Conservation (phyloP, 768 basidiomycete species). For the Termitomyces sp. region DNA sequence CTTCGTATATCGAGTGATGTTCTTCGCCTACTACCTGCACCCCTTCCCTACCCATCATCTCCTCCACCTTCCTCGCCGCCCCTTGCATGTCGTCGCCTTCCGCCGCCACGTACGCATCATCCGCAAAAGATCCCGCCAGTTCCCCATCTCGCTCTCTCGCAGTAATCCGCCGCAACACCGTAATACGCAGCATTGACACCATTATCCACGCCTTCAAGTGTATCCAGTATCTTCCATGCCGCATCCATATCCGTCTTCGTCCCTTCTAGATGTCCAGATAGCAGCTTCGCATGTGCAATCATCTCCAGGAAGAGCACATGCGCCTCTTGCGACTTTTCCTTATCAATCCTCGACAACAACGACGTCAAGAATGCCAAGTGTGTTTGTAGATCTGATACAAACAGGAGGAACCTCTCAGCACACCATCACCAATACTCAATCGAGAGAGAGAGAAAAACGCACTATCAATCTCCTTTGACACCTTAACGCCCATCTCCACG, state of each 20-base stretch:
- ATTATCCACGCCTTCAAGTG: constrained; percentile 59
- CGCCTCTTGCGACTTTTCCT: constrained; percentile 61
- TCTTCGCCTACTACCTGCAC: too few species aligned
- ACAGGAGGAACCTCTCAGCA: background rate
- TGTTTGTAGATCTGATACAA: constrained; percentile 57
- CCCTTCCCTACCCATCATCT: too few species aligned
- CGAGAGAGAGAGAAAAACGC: constrained; percentile 5
- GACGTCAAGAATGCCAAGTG: constrained; percentile 83
- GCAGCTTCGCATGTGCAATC: constrained; percentile 85
- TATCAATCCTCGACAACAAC: constrained; percentile 64
- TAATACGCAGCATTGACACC: constrained; percentile 95
- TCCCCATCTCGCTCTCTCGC: too few species aligned
- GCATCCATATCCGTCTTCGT: constrained; percentile 89
- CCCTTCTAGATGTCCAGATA: constrained; percentile 84
- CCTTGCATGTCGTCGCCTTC: too few species aligned
- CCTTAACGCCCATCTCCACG: constrained; percentile 86
- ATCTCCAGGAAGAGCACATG: constrained; percentile 86
- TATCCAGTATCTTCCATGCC: constrained; percentile 74
- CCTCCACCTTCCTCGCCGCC: too few species aligned
- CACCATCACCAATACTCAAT: background rate
- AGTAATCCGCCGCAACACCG: constrained; percentile 91
- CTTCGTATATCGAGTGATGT: too few species aligned
- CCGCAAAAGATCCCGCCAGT: too few species aligned
- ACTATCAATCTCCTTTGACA: constrained; percentile 88
- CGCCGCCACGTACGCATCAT: too few species aligned